Conservation (phyloP, 176 grass and related monocot species). For the Oryza brachyantha region DNA sequence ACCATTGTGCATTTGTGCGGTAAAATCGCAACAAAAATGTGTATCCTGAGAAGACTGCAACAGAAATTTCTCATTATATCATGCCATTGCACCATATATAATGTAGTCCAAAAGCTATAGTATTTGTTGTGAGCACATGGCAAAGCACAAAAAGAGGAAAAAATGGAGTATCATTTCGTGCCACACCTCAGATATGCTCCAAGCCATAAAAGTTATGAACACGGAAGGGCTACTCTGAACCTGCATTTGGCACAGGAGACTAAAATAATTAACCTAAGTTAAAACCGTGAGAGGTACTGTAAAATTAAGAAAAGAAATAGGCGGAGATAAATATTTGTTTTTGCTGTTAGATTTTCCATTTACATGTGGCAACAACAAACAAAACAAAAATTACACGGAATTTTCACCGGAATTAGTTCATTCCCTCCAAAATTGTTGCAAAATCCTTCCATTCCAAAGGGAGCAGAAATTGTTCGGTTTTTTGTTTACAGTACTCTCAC, state of each 20-base stretch:
- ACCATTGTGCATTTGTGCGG: background rate
- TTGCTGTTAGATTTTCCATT: background rate
- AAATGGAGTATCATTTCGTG: background rate
- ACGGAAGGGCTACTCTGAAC: slow-evolving; percentile 71
- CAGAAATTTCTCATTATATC: background rate
- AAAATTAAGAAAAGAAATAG: background rate
- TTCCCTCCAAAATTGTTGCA: no score
- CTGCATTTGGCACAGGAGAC: slow-evolving; percentile 52
- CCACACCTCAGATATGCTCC: slow-evolving; percentile 80
- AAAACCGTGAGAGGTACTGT: background rate
- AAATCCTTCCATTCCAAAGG: no score
- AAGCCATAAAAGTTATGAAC: slow-evolving; percentile 77
- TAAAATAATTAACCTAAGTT: background rate
- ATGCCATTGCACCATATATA: background rate
- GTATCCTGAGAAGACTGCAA: background rate
- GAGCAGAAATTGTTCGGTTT: background rate
- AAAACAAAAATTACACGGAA: background rate
- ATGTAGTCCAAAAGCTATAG: background rate
- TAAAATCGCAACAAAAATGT: background rate
- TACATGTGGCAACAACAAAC: background rate
- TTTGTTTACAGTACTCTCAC: slow-evolving; percentile 14
- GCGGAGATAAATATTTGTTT: background rate
- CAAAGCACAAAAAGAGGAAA: background rate
- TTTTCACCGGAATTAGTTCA: no score
- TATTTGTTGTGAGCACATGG: background rate